Percentiles rank a stretch among this genome's conserved stretches.
These are phyloP conservation scores for Chionographis japonica DNA, from an alignment of 106 monocot genomes.

Conservation along the genomic window DNA sequence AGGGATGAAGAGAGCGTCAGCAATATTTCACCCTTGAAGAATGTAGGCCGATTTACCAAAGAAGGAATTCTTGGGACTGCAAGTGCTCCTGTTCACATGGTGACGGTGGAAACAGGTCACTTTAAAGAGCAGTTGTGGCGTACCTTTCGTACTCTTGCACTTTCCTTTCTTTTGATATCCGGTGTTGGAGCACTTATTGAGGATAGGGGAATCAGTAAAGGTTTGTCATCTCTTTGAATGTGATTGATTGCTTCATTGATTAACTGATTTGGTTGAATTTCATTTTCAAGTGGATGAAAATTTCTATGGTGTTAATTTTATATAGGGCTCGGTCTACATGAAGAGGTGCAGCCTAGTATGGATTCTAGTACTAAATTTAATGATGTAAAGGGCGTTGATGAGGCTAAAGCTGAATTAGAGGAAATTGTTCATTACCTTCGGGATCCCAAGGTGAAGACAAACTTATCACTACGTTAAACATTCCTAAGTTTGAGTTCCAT, in stretches of 20 bases:
- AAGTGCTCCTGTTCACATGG: conserved; percentile 90
- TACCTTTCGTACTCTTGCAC: conserved; percentile 78
- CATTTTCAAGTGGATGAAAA: conserved; percentile 1
- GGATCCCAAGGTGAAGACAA: conserved; percentile 84
- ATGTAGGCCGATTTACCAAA: conserved; percentile 53
- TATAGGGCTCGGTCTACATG: conserved; percentile 84
- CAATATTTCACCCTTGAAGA: conserved; percentile 47
- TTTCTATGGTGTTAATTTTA: background rate
- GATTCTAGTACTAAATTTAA: conserved; percentile 92
- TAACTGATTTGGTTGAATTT: background rate
- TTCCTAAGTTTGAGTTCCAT: background rate
- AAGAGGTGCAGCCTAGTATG: conserved; percentile 95
- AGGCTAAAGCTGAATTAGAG: conserved; percentile 95
- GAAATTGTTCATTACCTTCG: conserved; percentile 99
- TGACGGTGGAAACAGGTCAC: conserved; percentile 77
- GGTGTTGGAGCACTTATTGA: conserved; percentile 98
- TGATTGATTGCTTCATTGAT: background rate
- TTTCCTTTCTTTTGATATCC: conserved; percentile 87
- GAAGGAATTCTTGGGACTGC: conserved; percentile 88
- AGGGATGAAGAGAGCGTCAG: conserved; percentile 52
- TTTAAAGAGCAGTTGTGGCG: conserved; percentile 98
- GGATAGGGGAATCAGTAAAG: conserved; percentile 97
- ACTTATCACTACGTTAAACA: background rate
- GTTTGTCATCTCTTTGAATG: conserved; percentile 29
- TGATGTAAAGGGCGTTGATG: conserved; percentile 99